Conservation (phyloP, 495 filamentous ascomycete genomes). For the Talaromyces nanjingensis region DNA sequence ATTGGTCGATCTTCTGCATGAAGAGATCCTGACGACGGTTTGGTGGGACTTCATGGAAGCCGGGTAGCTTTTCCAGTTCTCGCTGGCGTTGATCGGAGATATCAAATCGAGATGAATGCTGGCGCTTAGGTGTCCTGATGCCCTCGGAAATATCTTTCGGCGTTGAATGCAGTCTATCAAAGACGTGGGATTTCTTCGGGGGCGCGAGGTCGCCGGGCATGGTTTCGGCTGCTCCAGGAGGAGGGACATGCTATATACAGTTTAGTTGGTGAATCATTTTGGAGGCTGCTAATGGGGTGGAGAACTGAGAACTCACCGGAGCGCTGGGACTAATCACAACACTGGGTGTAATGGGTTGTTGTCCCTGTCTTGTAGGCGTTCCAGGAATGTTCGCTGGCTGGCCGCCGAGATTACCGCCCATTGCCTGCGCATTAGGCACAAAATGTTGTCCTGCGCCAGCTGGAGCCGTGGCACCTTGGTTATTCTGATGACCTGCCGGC, state of each 20-base stretch:
- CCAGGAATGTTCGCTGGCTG: conserved; percentile 51
- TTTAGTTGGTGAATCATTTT: conserved; percentile 16
- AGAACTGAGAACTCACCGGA: conserved; percentile 58
- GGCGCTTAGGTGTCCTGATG: conserved; percentile 87
- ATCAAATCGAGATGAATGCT: conserved; percentile 96
- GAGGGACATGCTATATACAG: conserved; percentile 70
- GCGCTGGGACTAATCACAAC: conserved; percentile 94
- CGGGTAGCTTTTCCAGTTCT: conserved; percentile 93
- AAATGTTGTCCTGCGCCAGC: conserved; percentile 25
- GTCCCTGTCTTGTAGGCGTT: conserved; percentile 63
- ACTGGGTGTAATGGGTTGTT: conserved; percentile 62
- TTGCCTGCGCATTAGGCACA: conserved; percentile 21
- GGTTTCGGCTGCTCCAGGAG: conserved; percentile 88
- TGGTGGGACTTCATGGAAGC: conserved; percentile 97
- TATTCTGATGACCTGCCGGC: conserved; percentile 19
- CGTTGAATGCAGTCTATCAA: conserved; percentile 84
- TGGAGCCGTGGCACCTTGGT: conserved; percentile 35
- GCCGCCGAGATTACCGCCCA: conserved; percentile 27
- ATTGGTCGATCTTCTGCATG: conserved; percentile 99
- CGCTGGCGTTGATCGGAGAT: conserved; percentile 86
- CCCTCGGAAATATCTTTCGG: conserved; percentile 96
- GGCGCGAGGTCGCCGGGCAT: conserved; percentile 98
- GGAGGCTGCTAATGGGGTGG: not conserved
- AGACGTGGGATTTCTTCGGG: conserved; percentile 86
- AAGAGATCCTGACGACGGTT: conserved; percentile 94